Base-by-base conservation (phyloP, 352 stramenopile species). In the Phytophthora pisi region DNA sequence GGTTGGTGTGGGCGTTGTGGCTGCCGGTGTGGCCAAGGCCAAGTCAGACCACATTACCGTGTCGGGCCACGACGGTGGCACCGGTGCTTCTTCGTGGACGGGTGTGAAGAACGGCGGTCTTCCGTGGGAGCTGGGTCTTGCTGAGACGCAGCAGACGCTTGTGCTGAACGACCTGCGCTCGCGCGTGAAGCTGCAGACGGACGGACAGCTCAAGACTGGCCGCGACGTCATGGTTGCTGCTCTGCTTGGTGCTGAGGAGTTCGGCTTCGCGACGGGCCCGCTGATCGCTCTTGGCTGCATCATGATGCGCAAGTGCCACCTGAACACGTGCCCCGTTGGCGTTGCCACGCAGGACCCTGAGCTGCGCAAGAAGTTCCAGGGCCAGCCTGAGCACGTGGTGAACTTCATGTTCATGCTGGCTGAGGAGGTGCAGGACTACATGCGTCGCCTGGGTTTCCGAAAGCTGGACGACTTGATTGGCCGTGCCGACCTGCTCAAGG, bases 291-390 rank as follows among this genome's bases (percentile, higher is more conserved):
- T 99, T 61, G 96, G 97, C 45, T 99, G 97, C 72, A 98, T 99
- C 64, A 99, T 99, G 96, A 99, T 99, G 95, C 85, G 96, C 55
- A 99, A 99, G 75, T 97, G 90, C 70, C 97, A 99, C 80, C 85
- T 98, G 67, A 99, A 99, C 79, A 99, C 96, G 10, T 99, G 97
- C 76, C 97, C 97, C 24, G 97, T 99, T n/a, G 97, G 97, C 58
- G 94, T 99, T 69, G 97, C 97, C n/a, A 99, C 97, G 4, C 97
- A 99, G 80, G 96, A 99, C 64, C 87, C 95, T 69, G 93, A 99
- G 68, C 82, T 99, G 18, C 85, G 96, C 49, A 94, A 95, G 65
- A 99, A 99, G 72, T 99, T 99, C 75, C 82, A 87, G 51, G 97
- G 97, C 36, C 86, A 98, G 77, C 97, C 96, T 38, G 95, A 99